These are phyloP conservation scores for Cymodocea nodosa DNA, from an alignment of 116 monocot species.

Conservation along the genomic window DNA sequence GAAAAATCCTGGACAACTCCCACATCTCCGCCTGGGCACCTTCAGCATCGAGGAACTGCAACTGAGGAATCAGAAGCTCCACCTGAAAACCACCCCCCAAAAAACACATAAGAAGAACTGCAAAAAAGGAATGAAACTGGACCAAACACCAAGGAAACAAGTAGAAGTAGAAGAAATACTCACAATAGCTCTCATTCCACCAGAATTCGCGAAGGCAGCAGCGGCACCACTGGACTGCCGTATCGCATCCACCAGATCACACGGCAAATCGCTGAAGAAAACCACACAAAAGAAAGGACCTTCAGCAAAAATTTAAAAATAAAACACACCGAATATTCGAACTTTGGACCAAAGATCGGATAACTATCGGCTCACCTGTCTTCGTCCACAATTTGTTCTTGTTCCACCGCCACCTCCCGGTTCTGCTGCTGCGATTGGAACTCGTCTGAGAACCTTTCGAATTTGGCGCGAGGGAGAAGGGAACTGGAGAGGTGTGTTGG, in stretches of 20 bases:
- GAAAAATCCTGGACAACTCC: conserved; percentile 68
- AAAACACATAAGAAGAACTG: background rate
- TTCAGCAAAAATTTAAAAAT: background rate
- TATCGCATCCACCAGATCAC: conserved; percentile 71
- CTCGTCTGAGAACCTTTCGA: conserved; percentile 1
- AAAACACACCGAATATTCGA: background rate
- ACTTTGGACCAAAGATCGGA: background rate
- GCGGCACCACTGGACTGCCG: conserved; percentile 60
- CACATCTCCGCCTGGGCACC: conserved; percentile 89
- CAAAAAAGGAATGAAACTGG: background rate
- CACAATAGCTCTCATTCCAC: conserved; percentile 84
- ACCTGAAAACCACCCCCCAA: conserved; percentile 25
- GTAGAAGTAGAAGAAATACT: conserved; percentile 2
- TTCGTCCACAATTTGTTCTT: background rate
- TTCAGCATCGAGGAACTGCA: conserved; percentile 80
- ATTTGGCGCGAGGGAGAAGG: background rate
- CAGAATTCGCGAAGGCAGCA: conserved; percentile 43
- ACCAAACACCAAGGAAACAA: background rate
- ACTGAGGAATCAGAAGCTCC: conserved; percentile 84
- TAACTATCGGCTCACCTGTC: background rate
- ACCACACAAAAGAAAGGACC: background rate
- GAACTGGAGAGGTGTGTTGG: background rate
- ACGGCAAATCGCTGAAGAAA: conserved; percentile 62
- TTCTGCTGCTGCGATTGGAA: no score
- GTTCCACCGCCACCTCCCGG: background rate